Evolutionary conservation across 345 rosid species (phyloP).

Genomic region (Populus ilicifolia): DNA sequence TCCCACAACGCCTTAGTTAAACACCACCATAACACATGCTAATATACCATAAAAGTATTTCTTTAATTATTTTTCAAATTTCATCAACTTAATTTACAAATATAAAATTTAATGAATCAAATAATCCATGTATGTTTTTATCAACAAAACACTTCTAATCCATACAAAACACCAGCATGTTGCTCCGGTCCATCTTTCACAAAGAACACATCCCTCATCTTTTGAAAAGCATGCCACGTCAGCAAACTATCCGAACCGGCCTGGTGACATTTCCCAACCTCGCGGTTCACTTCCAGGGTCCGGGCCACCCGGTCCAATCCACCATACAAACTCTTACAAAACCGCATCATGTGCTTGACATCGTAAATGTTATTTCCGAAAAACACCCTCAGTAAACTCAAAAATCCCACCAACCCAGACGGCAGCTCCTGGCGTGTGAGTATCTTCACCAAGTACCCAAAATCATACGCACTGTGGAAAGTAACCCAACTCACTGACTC

Average conservation of each 20-base stretch:
- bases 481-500: conserved; percentile 33
- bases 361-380: conserved; percentile 28
- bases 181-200: conserved; percentile 17
- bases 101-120: background rate
- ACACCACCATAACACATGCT: background rate
- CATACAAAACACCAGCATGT: conserved; percentile 30
- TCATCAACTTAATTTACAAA: background rate
- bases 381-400: conserved; percentile 20
- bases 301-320: conserved; percentile 30
- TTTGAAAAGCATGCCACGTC: conserved; percentile 39
- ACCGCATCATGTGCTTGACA: conserved; percentile 29
- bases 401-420: conserved; percentile 8
- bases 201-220: conserved; percentile 34
- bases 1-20: too few species aligned
- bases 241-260: conserved; percentile 49
- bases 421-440: conserved; percentile 25
- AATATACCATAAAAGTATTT: background rate
- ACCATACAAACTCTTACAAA: conserved; percentile 23
- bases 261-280: conserved; percentile 41
- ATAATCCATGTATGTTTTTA: background rate
- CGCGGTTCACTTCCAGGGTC: conserved; percentile 18
- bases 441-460: conserved; percentile 29
- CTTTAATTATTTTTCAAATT: background rate
- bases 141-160: conserved; percentile 13
- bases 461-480: conserved; percentile 36